Conservation (phyloP, 257 asterid species). For the Agastache rugosa region DNA sequence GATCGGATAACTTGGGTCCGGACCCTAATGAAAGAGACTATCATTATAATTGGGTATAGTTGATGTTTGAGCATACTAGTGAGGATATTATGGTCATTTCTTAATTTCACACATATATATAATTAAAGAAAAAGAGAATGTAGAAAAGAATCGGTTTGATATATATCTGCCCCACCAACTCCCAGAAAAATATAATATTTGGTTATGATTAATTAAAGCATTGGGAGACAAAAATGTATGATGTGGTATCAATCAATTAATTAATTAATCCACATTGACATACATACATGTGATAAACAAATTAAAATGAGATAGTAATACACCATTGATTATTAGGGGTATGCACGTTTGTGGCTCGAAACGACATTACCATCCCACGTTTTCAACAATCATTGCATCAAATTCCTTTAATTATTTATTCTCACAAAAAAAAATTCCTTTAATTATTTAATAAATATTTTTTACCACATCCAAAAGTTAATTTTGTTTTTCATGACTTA, state of each 20-base stretch:
- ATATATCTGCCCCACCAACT: conserved; percentile 26
- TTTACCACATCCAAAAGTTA: background rate
- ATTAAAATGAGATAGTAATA: background rate
- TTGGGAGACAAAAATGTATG: conserved; percentile 32
- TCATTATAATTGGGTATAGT: background rate
- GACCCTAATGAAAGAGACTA: background rate
- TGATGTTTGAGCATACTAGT: background rate
- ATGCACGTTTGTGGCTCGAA: conserved; percentile 37
- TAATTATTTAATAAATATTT: background rate
- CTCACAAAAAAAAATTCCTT: no score
- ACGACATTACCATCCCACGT: conserved; percentile 9
- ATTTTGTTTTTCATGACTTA: background rate
- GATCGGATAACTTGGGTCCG: background rate
- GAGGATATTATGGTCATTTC: background rate
- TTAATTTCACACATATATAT: background rate
- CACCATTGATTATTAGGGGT: conserved; percentile 20
- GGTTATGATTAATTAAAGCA: conserved; percentile 18
- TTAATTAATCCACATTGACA: conserved; percentile 11
- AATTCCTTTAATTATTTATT: background rate
- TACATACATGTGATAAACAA: background rate
- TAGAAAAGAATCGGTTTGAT: background rate
- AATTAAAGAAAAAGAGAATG: background rate
- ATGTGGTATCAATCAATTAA: conserved; percentile 28
- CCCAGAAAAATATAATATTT: background rate
- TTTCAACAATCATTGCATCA: conserved; percentile 15